These are phyloP conservation scores for Aspergillus indologenus DNA, from an alignment of 495 filamentous ascomycete species.

Conservation along the genomic window DNA sequence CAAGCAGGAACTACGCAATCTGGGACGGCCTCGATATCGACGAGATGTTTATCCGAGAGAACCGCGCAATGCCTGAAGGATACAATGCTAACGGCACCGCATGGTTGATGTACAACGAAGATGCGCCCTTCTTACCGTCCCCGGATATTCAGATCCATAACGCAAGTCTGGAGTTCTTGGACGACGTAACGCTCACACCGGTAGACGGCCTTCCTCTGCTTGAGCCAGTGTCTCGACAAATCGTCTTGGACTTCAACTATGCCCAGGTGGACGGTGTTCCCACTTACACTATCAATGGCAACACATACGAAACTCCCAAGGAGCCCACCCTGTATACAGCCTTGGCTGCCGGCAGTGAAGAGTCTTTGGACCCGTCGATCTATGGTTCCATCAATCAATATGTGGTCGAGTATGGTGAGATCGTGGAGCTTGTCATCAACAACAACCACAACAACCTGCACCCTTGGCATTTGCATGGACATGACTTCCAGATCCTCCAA, in stretches of 20 bases:
- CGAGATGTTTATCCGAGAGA: constrained; percentile 38
- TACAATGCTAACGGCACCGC: constrained; percentile 74
- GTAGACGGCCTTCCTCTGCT: constrained; percentile 56
- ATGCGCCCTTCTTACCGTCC: not conserved
- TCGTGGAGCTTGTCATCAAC: constrained; percentile 74
- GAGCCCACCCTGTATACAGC: constrained; percentile 71
- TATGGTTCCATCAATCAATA: constrained; percentile 72
- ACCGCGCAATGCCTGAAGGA: constrained; percentile 55
- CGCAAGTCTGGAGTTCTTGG: constrained; percentile 54
- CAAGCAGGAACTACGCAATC: constrained; percentile 39
- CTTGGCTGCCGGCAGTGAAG: constrained; percentile 51
- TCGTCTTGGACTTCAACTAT: constrained; percentile 67
- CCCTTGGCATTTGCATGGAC: constrained; percentile 82
- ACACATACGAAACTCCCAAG: constrained; percentile 59
- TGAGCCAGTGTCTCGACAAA: constrained; percentile 54
- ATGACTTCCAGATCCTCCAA: constrained; percentile 65
- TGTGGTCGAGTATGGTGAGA: constrained; percentile 59
- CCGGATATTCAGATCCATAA: constrained; percentile 3
- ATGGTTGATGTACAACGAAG: constrained; percentile 65
- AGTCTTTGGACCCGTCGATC: constrained; percentile 58
- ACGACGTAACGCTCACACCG: constrained; percentile 66
- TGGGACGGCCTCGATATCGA: constrained; percentile 25
- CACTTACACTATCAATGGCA: constrained; percentile 56
- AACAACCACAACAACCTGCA: constrained; percentile 68
- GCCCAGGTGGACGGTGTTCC: constrained; percentile 69